phyloP scores from a whole-genome alignment of 106 monocot genomes.

The Dendrobium huoshanense region DNA sequence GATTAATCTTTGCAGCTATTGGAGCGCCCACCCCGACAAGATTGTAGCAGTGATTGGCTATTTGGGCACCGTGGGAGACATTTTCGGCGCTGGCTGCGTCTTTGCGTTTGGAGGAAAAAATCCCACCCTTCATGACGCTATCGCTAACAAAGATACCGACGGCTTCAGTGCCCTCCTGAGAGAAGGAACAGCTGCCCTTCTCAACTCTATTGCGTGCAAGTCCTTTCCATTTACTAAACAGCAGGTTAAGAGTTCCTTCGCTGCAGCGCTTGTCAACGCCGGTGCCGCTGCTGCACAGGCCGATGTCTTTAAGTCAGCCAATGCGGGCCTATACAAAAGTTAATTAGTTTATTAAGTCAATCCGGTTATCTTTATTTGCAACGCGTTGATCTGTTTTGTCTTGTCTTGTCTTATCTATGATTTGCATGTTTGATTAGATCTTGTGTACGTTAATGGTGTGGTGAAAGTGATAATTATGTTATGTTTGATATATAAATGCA shows the following conservation, averaged over 20 bases:
- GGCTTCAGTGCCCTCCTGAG: conserved; percentile 59
- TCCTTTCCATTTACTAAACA: conserved; percentile 40
- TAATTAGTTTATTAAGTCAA: background rate
- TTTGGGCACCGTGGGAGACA: conserved; percentile 29
- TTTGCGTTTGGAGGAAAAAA: conserved; percentile 32
- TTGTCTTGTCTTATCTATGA: background rate
- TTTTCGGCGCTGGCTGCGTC: conserved; percentile 41
- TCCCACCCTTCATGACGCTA: conserved; percentile 44
- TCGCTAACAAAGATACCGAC: conserved; percentile 49
- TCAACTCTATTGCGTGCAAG: conserved; percentile 67
- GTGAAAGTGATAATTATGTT: too few relatives aligned
- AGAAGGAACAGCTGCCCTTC: conserved; percentile 70
- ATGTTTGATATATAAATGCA: too few relatives aligned
- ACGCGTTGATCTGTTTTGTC: background rate
- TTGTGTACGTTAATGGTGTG: too few relatives aligned
- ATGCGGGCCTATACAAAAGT: conserved; percentile 33
- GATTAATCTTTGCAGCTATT: conserved; percentile 44
- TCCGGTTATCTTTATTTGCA: background rate
- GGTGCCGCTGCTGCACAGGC: conserved; percentile 52
- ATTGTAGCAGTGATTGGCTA: conserved; percentile 52
- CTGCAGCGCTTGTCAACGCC: conserved; percentile 26
- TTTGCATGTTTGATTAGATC: background rate
- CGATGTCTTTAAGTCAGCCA: conserved; percentile 51
- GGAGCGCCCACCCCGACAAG: conserved; percentile 59
- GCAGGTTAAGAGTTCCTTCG: conserved; percentile 62